Evolutionary conservation across 306 rosid species (phyloP), one percentile per base, ranked within the genome.

Genomic region (Dryas octopetala): DNA sequence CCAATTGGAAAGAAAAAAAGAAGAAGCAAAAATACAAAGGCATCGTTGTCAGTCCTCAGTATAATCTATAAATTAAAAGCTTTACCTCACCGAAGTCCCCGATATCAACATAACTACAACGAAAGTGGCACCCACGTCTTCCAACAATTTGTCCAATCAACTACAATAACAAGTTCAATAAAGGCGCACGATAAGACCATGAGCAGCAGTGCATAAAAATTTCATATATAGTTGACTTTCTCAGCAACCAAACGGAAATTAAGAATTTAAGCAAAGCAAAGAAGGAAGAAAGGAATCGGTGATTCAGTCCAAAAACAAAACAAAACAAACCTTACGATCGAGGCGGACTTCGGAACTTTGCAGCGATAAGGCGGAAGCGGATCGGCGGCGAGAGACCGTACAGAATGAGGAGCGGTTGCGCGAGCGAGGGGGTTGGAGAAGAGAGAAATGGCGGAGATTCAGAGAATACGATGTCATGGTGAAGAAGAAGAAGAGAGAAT

Each of bases 81-180:
- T 12, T 62, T 75, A 94, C 98, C 82, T 75, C 89, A 32, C 85
- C 92, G 61, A 88, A 91, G 58, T 83, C 96, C 61, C 68, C 78
- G 7, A 82, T 71, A 66, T 62, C 59, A 70, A 64, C 75, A 71
- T 23, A 71, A 64, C 80, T 67, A 7, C 66, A 80, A 12, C 64
- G 85, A 74, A 32, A 74, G 53, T 51, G 28, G 64, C 66, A 60
- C 6, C 80, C 68, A 71, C 58, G 68, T 26, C 45, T 84, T 12
- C 73, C 80, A 69, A 67, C 52, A 62, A 65, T 78, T 26, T 66
- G 62, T 1, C 65, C 85, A 47, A 74, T 80, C 38, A 88, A 48
- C 97, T 91, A 81, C 85, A 64, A 71, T 16, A 59, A 74, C n/a
- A 45, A 17, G 8, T 4, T 3, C 9, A 62, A 26, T 7, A 61